Percentiles rank a stretch among this genome's conserved stretches.
Conservation (phyloP, 2,329 filamentous ascomycete genomes). For the Corynespora cassiicola region DNA sequence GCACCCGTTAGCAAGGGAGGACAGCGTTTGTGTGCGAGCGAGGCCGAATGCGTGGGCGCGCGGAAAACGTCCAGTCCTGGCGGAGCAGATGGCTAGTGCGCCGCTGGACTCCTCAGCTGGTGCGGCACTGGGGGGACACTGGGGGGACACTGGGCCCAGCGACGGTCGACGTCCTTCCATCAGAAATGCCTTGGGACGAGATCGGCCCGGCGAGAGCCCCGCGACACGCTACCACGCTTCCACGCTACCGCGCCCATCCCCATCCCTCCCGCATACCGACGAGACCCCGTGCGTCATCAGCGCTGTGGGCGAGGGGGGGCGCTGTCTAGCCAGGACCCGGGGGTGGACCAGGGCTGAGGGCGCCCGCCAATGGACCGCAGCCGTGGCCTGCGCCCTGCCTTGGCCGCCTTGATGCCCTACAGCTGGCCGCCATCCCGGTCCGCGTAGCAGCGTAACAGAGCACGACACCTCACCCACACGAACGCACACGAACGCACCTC, state of each 20-base stretch:
- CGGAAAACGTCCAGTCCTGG: neutral
- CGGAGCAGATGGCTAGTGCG: neutral
- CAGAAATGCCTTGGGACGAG: conserved; percentile 30
- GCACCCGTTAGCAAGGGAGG: no score
- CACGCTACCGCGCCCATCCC: no score
- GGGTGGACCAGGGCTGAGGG: no score
- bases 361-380: no score
- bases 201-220: conserved; percentile 33
- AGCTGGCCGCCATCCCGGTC: conserved; percentile 14
- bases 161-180: no score
- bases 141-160: neutral
- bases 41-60: conserved; percentile 15
- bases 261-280: conserved; percentile 40
- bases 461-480: conserved; percentile 18
- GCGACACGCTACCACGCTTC: no score
- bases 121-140: no score
- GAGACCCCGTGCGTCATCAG: conserved; percentile 19
- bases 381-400: no score
- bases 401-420: conserved; percentile 15
- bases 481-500: no score
- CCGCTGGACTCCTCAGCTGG: no score
- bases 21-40: conserved; percentile 11
- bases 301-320: conserved; percentile 27
- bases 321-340: conserved; percentile 31
- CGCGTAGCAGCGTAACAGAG: conserved; percentile 3